These are phyloP conservation scores for Lachnellula arida DNA, from an alignment of 2,329 filamentous ascomycete genomes.

Conservation along the genomic window DNA sequence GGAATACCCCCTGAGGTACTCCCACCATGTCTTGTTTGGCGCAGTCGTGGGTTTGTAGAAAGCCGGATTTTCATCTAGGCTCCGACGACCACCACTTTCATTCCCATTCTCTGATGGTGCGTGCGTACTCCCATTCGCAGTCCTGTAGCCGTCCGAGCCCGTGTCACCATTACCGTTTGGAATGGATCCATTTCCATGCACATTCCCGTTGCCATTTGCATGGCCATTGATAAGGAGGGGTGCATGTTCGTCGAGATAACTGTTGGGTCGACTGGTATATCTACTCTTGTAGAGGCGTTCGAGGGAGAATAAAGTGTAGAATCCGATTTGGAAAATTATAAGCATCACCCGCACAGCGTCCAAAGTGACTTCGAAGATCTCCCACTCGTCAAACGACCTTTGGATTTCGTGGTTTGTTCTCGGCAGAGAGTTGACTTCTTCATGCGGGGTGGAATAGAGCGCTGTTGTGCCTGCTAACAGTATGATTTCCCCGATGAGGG, in stretches of 20 bases:
- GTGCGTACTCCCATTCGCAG: slow-evolving; percentile 25
- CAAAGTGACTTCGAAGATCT: slow-evolving; percentile 60
- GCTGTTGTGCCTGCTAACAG: slow-evolving; percentile 66
- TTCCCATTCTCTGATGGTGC: slow-evolving; percentile 35
- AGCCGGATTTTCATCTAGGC: slow-evolving; percentile 59
- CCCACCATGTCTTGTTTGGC: slow-evolving; percentile 86
- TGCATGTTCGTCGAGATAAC: slow-evolving; percentile 48
- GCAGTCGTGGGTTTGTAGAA: slow-evolving; percentile 88
- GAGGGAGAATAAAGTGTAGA: slow-evolving; percentile 53
- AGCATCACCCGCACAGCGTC: slow-evolving; percentile 65
- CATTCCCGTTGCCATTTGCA: slow-evolving; percentile 29
- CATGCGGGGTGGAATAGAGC: slow-evolving; percentile 64
- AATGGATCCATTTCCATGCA: slow-evolving; percentile 38
- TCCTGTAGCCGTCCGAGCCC: slow-evolving; percentile 28
- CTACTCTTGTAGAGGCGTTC: slow-evolving; percentile 24
- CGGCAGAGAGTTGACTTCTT: slow-evolving; percentile 44
- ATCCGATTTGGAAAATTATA: slow-evolving; percentile 46
- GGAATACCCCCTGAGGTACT: slow-evolving; percentile 84
- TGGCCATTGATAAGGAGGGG: slow-evolving; percentile 52
- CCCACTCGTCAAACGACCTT: slow-evolving; percentile 46
- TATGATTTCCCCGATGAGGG: slow-evolving; percentile 65
- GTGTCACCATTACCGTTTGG: slow-evolving; percentile 11
- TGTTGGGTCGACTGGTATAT: slow-evolving; percentile 5
- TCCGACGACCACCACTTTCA: slow-evolving; percentile 35
- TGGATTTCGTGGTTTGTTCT: slow-evolving; percentile 35